Evolutionary conservation across 768 basidiomycete genomes (phyloP).

Genomic region (Symmetrospora coprosmae): DNA sequence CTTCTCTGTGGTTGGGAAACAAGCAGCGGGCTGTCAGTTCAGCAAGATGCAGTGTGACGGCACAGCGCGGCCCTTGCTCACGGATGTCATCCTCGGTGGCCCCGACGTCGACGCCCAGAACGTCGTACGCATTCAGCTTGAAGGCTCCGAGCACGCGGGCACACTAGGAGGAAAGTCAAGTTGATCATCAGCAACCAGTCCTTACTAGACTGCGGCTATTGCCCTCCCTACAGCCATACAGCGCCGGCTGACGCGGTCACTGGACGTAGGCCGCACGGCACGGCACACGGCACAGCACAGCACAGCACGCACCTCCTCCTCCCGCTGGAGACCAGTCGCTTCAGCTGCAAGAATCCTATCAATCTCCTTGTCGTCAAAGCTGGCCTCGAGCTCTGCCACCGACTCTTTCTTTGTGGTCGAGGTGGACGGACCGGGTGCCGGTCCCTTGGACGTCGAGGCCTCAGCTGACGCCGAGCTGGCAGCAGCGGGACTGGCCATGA

Average conservation of each 20-base stretch:
- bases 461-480: too few species aligned
- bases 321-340: slow-evolving; percentile 26
- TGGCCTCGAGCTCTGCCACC: too few species aligned
- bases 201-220: too few species aligned
- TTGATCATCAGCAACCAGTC: too few species aligned
- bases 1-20: slow-evolving; percentile 23
- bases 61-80: background rate
- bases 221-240: too few species aligned
- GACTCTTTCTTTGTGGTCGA: too few species aligned
- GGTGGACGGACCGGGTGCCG: too few species aligned
- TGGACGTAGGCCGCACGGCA: too few species aligned
- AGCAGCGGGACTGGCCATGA: too few species aligned
- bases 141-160: slow-evolving; percentile 67
- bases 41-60: slow-evolving; percentile 20
- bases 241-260: too few species aligned
- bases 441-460: too few species aligned
- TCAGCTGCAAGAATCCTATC: slow-evolving; percentile 30
- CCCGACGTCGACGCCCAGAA: slow-evolving; percentile 55
- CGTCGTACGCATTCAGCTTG: slow-evolving; percentile 95
- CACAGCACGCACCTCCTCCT: slow-evolving; percentile 26
- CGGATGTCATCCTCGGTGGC: slow-evolving; percentile 55
- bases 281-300: background rate
- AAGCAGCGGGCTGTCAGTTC: background rate
- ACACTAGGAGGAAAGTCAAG: background rate
- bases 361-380: slow-evolving; percentile 22